Percentiles rank a stretch among this genome's conserved stretches.
Conservation (phyloP, 169 alveolate species). For the Eimeria praecox region DNA sequence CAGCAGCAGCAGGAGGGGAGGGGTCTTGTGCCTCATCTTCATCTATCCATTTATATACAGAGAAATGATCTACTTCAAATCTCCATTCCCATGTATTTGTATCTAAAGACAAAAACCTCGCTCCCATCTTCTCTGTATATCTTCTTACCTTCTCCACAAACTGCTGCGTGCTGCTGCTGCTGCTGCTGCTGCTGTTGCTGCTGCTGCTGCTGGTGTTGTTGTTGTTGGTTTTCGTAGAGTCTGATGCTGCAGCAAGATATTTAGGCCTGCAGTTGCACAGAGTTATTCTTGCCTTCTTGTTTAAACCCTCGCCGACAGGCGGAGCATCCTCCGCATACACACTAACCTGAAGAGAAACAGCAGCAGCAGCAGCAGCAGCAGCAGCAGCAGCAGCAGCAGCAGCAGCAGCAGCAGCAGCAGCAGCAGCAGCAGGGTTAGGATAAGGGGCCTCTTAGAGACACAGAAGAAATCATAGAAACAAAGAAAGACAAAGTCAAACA, state of each 20-base stretch:
- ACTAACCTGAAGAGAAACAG: conserved; percentile 57
- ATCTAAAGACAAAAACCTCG: conserved; percentile 41
- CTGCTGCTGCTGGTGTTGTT: not conserved
- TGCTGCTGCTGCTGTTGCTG: not conserved
- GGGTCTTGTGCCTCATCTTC: conserved; percentile 9
- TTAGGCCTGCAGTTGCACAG: conserved; percentile 73
- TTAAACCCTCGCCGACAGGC: conserved; percentile 60
- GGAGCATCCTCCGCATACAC: conserved; percentile 69
- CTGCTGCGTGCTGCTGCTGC: conserved; percentile 29
- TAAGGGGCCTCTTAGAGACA: not conserved
- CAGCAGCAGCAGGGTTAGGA: conserved; percentile 9
- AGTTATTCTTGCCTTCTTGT: conserved; percentile 63
- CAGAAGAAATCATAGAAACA: no score
- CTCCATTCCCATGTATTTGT: conserved; percentile 46
- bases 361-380: conserved; percentile 44
- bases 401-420: conserved; percentile 31
- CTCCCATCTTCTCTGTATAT: conserved; percentile 74
- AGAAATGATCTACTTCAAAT: conserved; percentile 74
- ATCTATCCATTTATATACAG: conserved; percentile 40
- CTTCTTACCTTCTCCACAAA: conserved; percentile 22
- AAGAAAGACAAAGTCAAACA: no score
- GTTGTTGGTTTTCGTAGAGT: not conserved
- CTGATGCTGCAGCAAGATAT: not conserved
- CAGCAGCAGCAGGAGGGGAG: no score
- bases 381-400: conserved; percentile 19